phyloP scores from a whole-genome alignment of 2,329 filamentous ascomycete genomes.

The Chaetoscypha palmicola region DNA sequence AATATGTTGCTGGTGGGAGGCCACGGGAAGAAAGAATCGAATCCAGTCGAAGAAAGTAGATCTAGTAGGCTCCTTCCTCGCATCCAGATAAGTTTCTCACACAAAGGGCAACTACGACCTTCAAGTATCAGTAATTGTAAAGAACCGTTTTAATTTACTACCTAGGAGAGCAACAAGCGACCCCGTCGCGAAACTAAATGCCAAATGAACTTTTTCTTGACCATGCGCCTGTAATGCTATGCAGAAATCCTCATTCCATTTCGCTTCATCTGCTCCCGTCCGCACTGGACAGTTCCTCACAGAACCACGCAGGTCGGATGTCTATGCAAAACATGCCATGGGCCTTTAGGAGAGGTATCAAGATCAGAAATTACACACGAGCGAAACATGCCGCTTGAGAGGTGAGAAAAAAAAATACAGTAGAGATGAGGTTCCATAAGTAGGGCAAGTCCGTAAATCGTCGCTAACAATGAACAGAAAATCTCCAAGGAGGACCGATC shows the following conservation, averaged over 20 bases:
- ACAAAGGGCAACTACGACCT: neutral
- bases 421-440: constrained; percentile 17
- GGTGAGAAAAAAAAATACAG: constrained; percentile 26
- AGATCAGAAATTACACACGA: constrained; percentile 17
- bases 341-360: constrained; percentile 11
- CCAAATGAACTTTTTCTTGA: constrained; percentile 28
- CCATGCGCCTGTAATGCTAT: constrained; percentile 29
- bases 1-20: too few relatives aligned
- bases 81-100: too few relatives aligned
- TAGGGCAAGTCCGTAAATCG: constrained; percentile 12
- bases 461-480: constrained; percentile 14
- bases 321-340: constrained; percentile 26
- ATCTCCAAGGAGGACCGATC: constrained; percentile 1
- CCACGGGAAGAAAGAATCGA: too few relatives aligned
- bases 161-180: constrained; percentile 6
- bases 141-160: constrained; percentile 16
- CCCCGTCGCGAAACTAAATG: constrained; percentile 12
- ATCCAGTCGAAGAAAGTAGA: too few relatives aligned
- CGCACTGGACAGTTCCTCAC: constrained; percentile 22
- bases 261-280: constrained; percentile 25
- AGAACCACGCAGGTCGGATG: constrained; percentile 30
- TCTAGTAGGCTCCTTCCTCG: too few relatives aligned
- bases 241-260: constrained; percentile 30
- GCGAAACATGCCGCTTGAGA: constrained; percentile 14
- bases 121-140: neutral